Conservation (phyloP, 1,284 basidiomycete genomes). For the Ceratobasidium theobromae region DNA sequence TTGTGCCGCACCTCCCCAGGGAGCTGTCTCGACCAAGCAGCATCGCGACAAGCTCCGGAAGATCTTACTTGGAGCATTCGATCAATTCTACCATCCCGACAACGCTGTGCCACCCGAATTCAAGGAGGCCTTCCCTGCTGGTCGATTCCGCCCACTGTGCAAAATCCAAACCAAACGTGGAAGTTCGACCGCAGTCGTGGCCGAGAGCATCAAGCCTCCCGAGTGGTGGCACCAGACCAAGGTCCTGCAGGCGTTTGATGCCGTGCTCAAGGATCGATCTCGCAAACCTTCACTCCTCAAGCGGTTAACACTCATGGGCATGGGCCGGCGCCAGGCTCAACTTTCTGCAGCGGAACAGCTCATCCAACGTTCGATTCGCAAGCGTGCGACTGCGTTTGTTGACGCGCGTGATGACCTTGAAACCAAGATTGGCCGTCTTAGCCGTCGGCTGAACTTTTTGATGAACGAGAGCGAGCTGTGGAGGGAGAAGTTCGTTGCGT, state of each 20-base stretch:
- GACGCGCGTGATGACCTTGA: conserved; percentile 90
- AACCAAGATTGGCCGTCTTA: conserved; percentile 82
- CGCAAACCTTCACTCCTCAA: conserved; percentile 81
- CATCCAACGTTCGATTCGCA: conserved; percentile 83
- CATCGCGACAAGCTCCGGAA: conserved; percentile 83
- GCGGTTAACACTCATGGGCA: conserved; percentile 75
- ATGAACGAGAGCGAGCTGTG: conserved; percentile 89
- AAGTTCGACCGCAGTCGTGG: conserved; percentile 58
- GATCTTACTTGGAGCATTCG: conserved; percentile 75
- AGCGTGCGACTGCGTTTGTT: conserved; percentile 86
- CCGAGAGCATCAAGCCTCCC: conserved; percentile 82
- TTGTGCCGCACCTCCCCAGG: conserved; percentile 76
- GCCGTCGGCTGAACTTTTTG: conserved; percentile 81
- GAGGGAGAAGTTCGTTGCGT: conserved; percentile 88
- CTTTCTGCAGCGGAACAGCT: conserved; percentile 77
- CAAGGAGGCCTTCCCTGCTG: conserved; percentile 93
- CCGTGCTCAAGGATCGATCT: conserved; percentile 73
- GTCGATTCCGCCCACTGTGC: conserved; percentile 79
- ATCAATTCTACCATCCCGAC: conserved; percentile 80
- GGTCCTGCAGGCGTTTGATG: conserved; percentile 87
- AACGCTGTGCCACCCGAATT: conserved; percentile 85
- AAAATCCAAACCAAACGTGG: conserved; percentile 81
- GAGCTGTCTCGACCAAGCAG: conserved; percentile 77
- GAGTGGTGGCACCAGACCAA: conserved; percentile 91
- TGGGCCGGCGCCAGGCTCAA: conserved; percentile 68